Percentiles rank a stretch among this genome's conserved stretches.
Evolutionary conservation across 805 yeast species (phyloP).

Genomic region (Candida oleophila): DNA sequence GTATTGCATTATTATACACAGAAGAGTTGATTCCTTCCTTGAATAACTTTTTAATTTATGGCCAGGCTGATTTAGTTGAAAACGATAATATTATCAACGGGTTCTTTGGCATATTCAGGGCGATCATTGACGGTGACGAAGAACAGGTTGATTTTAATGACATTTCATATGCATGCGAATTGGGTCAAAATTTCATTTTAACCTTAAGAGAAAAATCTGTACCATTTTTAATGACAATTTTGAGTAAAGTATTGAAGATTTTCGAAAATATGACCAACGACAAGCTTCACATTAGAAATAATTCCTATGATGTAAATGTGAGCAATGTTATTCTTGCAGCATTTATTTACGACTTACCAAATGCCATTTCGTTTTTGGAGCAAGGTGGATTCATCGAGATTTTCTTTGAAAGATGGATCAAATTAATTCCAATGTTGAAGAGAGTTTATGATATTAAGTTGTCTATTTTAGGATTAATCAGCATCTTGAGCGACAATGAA

Average conservation of each 20-base stretch:
- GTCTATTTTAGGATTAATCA: slow-evolving; percentile 67
- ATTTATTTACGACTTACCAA: slow-evolving; percentile 57
- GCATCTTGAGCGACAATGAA: slow-evolving; percentile 19
- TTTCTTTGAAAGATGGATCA: slow-evolving; percentile 70
- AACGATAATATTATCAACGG: slow-evolving; percentile 49
- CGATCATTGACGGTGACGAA: slow-evolving; percentile 48
- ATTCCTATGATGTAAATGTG: slow-evolving; percentile 46
- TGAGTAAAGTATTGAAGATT: slow-evolving; percentile 43
- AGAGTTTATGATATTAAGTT: slow-evolving; percentile 83
- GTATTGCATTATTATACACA: slow-evolving; percentile 58
- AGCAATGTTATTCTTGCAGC: slow-evolving; percentile 65
- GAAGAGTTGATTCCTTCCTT: slow-evolving; percentile 77
- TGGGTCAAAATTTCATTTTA: slow-evolving; percentile 63
- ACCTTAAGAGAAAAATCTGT: slow-evolving; percentile 50
- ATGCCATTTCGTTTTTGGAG: slow-evolving; percentile 51
- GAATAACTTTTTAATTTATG: slow-evolving; percentile 65
- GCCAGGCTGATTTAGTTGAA: slow-evolving; percentile 31
- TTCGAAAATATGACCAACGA: slow-evolving; percentile 27
- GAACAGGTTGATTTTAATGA: slow-evolving; percentile 51
- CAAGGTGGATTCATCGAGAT: slow-evolving; percentile 38
- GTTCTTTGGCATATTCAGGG: slow-evolving; percentile 49
- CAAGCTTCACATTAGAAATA: slow-evolving; percentile 29
- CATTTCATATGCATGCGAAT: slow-evolving; percentile 54
- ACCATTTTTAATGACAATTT: slow-evolving; percentile 44
- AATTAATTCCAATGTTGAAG: slow-evolving; percentile 49